Percentiles rank a stretch among this genome's conserved stretches.
Evolutionary conservation across 2,329 filamentous ascomycete species (phyloP).

Genomic region (Alternaria arbusti): DNA sequence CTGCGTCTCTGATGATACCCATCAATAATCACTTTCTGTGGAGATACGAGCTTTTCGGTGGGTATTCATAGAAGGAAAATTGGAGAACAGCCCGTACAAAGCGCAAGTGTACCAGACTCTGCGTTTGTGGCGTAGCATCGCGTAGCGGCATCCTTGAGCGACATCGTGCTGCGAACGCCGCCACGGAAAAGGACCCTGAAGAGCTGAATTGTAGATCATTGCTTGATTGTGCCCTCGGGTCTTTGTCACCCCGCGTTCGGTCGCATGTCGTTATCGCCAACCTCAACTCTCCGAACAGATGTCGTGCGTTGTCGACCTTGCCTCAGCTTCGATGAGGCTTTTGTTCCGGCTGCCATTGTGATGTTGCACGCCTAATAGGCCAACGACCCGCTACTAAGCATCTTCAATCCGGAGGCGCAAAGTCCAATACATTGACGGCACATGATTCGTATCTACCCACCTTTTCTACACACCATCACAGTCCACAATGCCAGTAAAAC

Average conservation of each 20-base stretch:
- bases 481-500: conserved; percentile 6
- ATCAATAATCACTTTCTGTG: conserved; percentile 22
- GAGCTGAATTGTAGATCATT: conserved; percentile 27
- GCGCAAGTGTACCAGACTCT: conserved; percentile 5
- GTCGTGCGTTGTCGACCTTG: not conserved
- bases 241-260: conserved; percentile 5
- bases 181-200: conserved; percentile 22
- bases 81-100: conserved; percentile 11
- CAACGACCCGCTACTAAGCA: not conserved
- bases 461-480: conserved; percentile 1
- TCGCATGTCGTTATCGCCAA: not conserved
- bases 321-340: not conserved
- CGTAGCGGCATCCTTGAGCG: conserved; percentile 22
- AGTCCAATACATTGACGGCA: not conserved
- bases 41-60: conserved; percentile 13
- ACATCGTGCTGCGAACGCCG: conserved; percentile 22
- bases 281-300: not conserved
- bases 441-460: conserved; percentile 8
- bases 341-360: not conserved
- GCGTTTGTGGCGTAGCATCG: conserved; percentile 23
- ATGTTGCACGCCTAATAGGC: not conserved
- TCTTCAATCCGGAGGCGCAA: not conserved
- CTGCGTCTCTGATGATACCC: conserved; percentile 3
- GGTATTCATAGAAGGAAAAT: conserved; percentile 26
- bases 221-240: conserved; percentile 8